phyloP scores from a whole-genome alignment of 2,329 filamentous ascomycete species.

The Lasiodiplodia citricola region DNA sequence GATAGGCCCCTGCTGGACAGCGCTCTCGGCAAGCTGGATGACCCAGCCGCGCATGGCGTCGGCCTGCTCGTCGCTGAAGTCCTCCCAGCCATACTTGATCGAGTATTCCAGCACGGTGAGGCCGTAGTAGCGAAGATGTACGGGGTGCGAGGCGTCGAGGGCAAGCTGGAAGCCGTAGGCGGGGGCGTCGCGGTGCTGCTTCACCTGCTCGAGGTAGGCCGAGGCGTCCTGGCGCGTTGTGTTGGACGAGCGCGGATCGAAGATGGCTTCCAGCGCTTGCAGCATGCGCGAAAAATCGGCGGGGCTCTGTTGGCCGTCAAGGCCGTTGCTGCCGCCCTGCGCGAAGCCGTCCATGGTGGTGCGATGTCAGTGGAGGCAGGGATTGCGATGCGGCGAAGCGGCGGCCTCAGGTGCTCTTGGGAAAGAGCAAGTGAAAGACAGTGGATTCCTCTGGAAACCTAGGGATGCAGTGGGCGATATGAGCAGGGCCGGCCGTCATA shows the following conservation, averaged over 20 bases:
- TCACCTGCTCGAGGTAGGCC: conserved; percentile 83
- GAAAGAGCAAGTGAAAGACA: not conserved
- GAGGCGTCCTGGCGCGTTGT: conserved; percentile 82
- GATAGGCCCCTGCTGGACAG: conserved; percentile 73
- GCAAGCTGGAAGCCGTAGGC: conserved; percentile 85
- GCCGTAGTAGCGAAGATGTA: conserved; percentile 90
- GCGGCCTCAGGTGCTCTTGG: not conserved
- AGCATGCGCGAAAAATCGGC: conserved; percentile 70
- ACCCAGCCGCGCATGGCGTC: conserved; percentile 75
- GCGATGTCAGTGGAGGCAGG: conserved; percentile 4
- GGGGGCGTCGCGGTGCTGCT: conserved; percentile 77
- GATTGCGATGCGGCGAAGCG: conserved; percentile 9
- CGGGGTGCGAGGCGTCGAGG: conserved; percentile 73
- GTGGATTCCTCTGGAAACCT: conserved; percentile 16
- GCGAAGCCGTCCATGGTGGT: conserved; percentile 18
- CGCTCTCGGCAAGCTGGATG: conserved; percentile 74
- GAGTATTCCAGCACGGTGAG: conserved; percentile 89
- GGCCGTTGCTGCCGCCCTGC: conserved; percentile 30
- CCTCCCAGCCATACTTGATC: conserved; percentile 82
- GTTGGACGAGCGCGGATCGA: conserved; percentile 81
- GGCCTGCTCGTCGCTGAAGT: conserved; percentile 72
- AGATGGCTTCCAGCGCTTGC: conserved; percentile 84
- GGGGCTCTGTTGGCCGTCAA: conserved; percentile 27
- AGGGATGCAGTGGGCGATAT: not conserved
- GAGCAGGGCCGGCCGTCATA: conserved; percentile 20